These are phyloP conservation scores for Claviceps sp. DNA, from an alignment of 2,329 filamentous ascomycete genomes.

Conservation along the genomic window DNA sequence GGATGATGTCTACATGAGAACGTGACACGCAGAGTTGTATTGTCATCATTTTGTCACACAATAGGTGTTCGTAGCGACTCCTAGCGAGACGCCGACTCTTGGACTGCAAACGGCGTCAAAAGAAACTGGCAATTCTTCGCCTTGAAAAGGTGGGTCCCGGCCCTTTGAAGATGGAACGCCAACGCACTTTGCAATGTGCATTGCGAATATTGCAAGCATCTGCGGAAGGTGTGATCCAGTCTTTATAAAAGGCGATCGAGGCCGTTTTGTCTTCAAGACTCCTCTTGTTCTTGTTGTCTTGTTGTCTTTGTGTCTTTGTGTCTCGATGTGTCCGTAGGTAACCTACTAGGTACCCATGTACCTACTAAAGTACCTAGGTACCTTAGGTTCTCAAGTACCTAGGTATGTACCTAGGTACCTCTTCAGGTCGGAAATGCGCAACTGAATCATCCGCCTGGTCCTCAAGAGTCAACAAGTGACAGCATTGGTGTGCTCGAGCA, in stretches of 20 bases:
- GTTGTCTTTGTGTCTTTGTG: too few species aligned
- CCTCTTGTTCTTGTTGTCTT: too few species aligned
- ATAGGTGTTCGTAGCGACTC: neutral
- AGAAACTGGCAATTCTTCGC: neutral
- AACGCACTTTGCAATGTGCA: constrained; percentile 6
- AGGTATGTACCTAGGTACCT: too few species aligned
- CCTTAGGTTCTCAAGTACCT: too few species aligned
- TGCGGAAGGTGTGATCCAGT: constrained; percentile 2
- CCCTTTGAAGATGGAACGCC: constrained; percentile 1
- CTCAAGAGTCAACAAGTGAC: neutral
- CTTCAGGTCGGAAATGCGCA: neutral
- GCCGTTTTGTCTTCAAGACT: neutral
- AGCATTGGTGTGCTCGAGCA: neutral
- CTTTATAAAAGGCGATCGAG: constrained; percentile 6
- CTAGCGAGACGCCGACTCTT: neutral
- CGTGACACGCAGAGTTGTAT: neutral
- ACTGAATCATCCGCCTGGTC: neutral
- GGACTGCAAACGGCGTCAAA: neutral
- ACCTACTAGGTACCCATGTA: too few species aligned
- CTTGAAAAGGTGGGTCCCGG: constrained; percentile 2
- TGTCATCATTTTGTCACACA: neutral
- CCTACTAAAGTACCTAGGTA: too few species aligned
- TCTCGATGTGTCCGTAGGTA: too few species aligned
- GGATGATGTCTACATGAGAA: neutral
- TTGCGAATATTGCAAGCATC: neutral